These are phyloP conservation scores for Lentinula edodes DNA, from an alignment of 768 basidiomycete genomes.

Conservation along the genomic window DNA sequence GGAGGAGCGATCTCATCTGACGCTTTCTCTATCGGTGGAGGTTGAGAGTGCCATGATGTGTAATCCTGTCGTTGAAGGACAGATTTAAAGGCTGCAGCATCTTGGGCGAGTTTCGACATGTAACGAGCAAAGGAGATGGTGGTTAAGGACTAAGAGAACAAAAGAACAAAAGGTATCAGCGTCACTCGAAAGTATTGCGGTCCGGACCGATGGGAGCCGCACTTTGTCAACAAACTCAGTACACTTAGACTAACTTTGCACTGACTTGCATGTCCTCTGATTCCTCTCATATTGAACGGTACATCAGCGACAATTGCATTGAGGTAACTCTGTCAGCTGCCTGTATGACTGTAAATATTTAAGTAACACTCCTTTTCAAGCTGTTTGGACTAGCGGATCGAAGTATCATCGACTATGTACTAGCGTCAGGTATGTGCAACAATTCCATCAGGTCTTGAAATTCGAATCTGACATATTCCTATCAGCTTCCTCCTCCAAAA, in stretches of 20 bases:
- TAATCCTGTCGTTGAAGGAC: constrained; percentile 61
- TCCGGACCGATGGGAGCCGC: too few species aligned
- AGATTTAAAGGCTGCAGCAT: constrained; percentile 66
- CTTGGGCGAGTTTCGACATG: constrained; percentile 69
- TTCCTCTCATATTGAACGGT: constrained; percentile 62
- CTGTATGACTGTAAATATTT: neutral
- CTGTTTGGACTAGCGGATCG: constrained; percentile 81
- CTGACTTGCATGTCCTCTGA: constrained; percentile 47
- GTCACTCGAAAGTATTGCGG: too few species aligned
- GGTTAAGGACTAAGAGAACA: neutral
- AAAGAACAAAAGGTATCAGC: neutral
- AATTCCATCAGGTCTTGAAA: neutral
- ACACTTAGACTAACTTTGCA: neutral
- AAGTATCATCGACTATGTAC: constrained; percentile 81
- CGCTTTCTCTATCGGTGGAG: constrained; percentile 27
- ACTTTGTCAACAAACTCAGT: too few species aligned
- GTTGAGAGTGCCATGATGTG: constrained; percentile 72
- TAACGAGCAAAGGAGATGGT: constrained; percentile 8
- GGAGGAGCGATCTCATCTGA: constrained; percentile 19
- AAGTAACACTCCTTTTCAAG: constrained; percentile 28
- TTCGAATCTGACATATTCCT: neutral
- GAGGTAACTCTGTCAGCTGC: constrained; percentile 39
- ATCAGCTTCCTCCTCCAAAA: constrained; percentile 77
- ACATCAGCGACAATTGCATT: constrained; percentile 75
- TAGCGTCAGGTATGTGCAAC: constrained; percentile 64